Evolutionary conservation across 1,284 basidiomycete species (phyloP).

Genomic region (Ustilago sp.): DNA sequence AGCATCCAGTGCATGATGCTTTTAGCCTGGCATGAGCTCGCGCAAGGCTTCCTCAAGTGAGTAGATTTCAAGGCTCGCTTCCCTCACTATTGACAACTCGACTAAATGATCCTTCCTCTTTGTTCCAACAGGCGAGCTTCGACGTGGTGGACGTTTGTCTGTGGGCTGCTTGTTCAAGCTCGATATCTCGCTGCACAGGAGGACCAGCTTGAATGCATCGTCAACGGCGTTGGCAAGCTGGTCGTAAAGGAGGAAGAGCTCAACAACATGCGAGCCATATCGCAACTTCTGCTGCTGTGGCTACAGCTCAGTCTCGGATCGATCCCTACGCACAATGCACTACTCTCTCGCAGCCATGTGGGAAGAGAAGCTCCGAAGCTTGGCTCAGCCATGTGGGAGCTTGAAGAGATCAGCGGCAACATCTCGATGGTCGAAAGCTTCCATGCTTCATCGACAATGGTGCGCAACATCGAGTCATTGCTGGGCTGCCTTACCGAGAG

Average conservation of each 20-base stretch:
- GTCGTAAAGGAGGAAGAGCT: slow-evolving; percentile 31
- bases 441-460: neutral
- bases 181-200: slow-evolving; percentile 10
- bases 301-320: slow-evolving; percentile 16
- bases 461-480: slow-evolving; percentile 12
- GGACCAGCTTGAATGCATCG: neutral
- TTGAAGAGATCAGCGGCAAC: slow-evolving; percentile 28
- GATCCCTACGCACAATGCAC: neutral
- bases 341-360: neutral
- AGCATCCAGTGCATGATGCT: slow-evolving; percentile 31
- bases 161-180: slow-evolving; percentile 9
- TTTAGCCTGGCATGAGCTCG: slow-evolving; percentile 48
- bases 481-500: slow-evolving; percentile 14
- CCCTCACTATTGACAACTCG: neutral
- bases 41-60: slow-evolving; percentile 23
- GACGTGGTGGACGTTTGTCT: slow-evolving; percentile 26
- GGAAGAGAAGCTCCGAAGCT: neutral
- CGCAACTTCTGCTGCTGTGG: slow-evolving; percentile 32
- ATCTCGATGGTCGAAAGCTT: slow-evolving; percentile 9
- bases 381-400: slow-evolving; percentile 13
- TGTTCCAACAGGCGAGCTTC: slow-evolving; percentile 22
- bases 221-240: slow-evolving; percentile 33
- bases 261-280: slow-evolving; percentile 22
- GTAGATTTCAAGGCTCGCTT: neutral
- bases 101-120: neutral